A percentile compares a stretch with the other conserved stretches of the same genome.
phyloP scores from a whole-genome alignment of 1,139 yeast genomes.

The Scheffersomyces titani region DNA sequence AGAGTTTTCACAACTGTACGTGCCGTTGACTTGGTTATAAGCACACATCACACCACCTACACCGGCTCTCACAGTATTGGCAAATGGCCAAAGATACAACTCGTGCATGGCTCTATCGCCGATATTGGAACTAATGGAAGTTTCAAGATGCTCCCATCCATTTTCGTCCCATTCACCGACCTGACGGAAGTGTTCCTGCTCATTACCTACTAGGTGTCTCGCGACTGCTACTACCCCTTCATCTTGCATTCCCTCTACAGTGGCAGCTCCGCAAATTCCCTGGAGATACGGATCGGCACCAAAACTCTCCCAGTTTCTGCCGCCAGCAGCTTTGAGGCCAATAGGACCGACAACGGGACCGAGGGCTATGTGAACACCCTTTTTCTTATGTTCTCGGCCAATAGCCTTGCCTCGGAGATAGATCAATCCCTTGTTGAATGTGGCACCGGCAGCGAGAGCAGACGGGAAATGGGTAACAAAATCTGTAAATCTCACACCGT shows the following conservation, averaged over 20 bases:
- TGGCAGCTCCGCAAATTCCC: constrained; percentile 55
- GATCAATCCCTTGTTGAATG: constrained; percentile 56
- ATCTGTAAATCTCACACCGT: constrained; percentile 62
- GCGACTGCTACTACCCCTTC: constrained; percentile 59
- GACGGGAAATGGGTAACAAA: constrained; percentile 59
- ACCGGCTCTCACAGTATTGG: constrained; percentile 61
- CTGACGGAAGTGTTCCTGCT: constrained; percentile 67
- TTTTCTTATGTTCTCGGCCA: constrained; percentile 55
- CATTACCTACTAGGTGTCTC: constrained; percentile 60
- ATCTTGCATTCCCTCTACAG: constrained; percentile 59
- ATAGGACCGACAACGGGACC: constrained; percentile 70
- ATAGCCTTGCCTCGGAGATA: constrained; percentile 57
- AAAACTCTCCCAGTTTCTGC: constrained; percentile 68
- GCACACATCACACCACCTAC: constrained; percentile 66
- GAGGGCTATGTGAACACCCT: constrained; percentile 61
- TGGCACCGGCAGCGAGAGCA: constrained; percentile 59
- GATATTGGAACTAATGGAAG: constrained; percentile 50
- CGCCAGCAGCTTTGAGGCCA: constrained; percentile 63
- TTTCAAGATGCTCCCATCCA: constrained; percentile 43
- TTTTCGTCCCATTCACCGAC: constrained; percentile 53
- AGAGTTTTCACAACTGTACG: constrained; percentile 64
- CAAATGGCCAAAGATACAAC: constrained; percentile 66
- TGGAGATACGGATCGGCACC: constrained; percentile 66
- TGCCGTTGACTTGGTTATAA: constrained; percentile 58
- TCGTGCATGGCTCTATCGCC: constrained; percentile 69